These are phyloP conservation scores for Aspergillus hiratsukae DNA, from an alignment of 2,329 filamentous ascomycete species.

Conservation along the genomic window DNA sequence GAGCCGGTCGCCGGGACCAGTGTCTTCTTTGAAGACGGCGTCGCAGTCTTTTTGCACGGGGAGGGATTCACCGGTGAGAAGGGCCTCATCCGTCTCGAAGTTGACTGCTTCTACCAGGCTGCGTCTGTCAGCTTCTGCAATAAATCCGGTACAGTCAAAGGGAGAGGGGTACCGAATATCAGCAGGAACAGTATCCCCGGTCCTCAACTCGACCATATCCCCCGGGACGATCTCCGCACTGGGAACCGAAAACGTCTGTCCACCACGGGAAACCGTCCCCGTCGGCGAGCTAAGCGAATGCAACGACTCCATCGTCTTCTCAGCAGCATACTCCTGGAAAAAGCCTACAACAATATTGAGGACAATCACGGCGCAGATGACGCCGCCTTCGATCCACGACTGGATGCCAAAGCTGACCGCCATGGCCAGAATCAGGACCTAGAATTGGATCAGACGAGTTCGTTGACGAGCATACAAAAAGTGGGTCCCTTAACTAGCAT, in stretches of 20 bases:
- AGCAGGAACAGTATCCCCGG: conserved; percentile 57
- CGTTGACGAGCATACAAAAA: conserved; percentile 22
- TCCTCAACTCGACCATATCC: conserved; percentile 54
- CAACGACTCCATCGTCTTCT: conserved; percentile 59
- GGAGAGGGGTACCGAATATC: conserved; percentile 51
- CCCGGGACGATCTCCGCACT: conserved; percentile 59
- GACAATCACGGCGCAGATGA: conserved; percentile 55
- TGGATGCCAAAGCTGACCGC: conserved; percentile 55
- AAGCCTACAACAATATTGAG: conserved; percentile 58
- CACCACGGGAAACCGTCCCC: conserved; percentile 55
- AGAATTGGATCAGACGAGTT: background rate
- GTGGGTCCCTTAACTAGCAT: conserved; percentile 49
- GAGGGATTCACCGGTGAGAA: conserved; percentile 59
- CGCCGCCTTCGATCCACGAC: conserved; percentile 57
- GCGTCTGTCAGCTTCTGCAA: conserved; percentile 18
- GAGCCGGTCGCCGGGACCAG: conserved; percentile 56
- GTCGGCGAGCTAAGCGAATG: conserved; percentile 55
- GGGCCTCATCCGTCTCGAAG: conserved; percentile 67
- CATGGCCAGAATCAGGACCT: conserved; percentile 76
- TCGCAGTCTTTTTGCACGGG: conserved; percentile 53
- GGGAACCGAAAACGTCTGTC: conserved; percentile 51
- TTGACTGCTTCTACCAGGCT: conserved; percentile 62
- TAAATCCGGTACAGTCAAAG: too few species aligned
- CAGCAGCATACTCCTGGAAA: conserved; percentile 57
- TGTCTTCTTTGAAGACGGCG: conserved; percentile 44